phyloP scores from a whole-genome alignment of 2,329 filamentous ascomycete species.

The Rosellinia necatrix region DNA sequence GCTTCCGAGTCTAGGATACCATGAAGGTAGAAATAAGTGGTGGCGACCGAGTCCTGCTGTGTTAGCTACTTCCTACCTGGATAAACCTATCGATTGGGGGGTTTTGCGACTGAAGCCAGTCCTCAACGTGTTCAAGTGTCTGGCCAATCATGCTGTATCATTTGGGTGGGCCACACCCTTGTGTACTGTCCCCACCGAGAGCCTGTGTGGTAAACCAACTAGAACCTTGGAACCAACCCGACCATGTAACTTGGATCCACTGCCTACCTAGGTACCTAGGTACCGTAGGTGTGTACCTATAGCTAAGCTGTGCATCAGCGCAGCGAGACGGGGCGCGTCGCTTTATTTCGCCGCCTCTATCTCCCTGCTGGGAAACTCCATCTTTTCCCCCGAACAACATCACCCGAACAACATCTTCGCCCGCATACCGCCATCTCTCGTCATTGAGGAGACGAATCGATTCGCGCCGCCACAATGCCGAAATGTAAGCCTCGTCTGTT shows the following conservation, averaged over 20 bases:
- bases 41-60: too few relatives aligned
- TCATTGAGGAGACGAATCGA: constrained; percentile 5
- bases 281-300: too few relatives aligned
- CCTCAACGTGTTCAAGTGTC: constrained; percentile 24
- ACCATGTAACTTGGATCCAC: too few relatives aligned
- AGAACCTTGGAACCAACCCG: too few relatives aligned
- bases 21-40: too few relatives aligned
- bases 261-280: background rate
- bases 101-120: background rate
- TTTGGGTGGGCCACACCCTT: background rate
- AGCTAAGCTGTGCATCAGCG: too few relatives aligned
- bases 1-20: too few relatives aligned
- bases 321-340: constrained; percentile 13
- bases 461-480: constrained; percentile 65
- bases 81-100: background rate
- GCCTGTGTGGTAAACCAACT: too few relatives aligned
- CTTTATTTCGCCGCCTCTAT: constrained; percentile 2
- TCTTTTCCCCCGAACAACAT: background rate
- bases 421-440: background rate
- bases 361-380: constrained; percentile 5
- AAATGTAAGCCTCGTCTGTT: constrained; percentile 64
- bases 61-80: too few relatives aligned
- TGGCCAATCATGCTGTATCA: constrained; percentile 9
- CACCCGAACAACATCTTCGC: background rate
- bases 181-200: too few relatives aligned